Evolutionary conservation across 768 basidiomycete species (phyloP).

Genomic region (Rickenella mellea): DNA sequence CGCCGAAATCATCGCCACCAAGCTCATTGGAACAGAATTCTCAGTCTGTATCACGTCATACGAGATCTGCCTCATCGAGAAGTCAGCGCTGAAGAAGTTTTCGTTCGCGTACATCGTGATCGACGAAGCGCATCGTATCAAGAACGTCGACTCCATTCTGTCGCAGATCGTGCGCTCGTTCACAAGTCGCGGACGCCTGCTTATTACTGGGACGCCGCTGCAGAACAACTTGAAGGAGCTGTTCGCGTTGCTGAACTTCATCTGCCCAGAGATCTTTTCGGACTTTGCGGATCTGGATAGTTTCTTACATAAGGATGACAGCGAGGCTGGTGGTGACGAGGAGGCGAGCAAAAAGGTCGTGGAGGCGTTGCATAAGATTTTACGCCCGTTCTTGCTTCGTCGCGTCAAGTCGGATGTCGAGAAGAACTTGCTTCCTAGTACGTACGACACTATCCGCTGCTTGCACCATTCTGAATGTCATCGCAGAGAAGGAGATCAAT

Average conservation of each 20-base stretch:
- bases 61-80: slow-evolving; percentile 95
- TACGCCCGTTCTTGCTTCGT: slow-evolving; percentile 88
- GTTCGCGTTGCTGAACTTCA: slow-evolving; percentile 88
- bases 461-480: slow-evolving; percentile 3
- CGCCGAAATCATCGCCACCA: slow-evolving; percentile 64
- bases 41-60: slow-evolving; percentile 94
- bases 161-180: slow-evolving; percentile 91
- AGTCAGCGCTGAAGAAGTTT: slow-evolving; percentile 85
- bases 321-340: slow-evolving; percentile 56
- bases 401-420: slow-evolving; percentile 96
- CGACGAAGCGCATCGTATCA: slow-evolving; percentile 98
- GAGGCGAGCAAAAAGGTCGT: slow-evolving; percentile 89
- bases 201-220: slow-evolving; percentile 95
- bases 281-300: slow-evolving; percentile 86
- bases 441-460: slow-evolving; percentile 11
- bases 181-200: slow-evolving; percentile 75
- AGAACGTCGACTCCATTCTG: slow-evolving; percentile 94
- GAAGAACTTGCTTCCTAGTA: slow-evolving; percentile 88
- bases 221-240: slow-evolving; percentile 97
- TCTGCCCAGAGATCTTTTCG: slow-evolving; percentile 93
- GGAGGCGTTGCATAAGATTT: slow-evolving; percentile 93
- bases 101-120: slow-evolving; percentile 97
- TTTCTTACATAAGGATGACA: slow-evolving; percentile 86
- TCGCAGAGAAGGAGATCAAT: slow-evolving; percentile 91
- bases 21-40: slow-evolving; percentile 80